These are phyloP conservation scores for Exophiala sp. DNA, from an alignment of 2,329 filamentous ascomycete species.

Conservation along the genomic window DNA sequence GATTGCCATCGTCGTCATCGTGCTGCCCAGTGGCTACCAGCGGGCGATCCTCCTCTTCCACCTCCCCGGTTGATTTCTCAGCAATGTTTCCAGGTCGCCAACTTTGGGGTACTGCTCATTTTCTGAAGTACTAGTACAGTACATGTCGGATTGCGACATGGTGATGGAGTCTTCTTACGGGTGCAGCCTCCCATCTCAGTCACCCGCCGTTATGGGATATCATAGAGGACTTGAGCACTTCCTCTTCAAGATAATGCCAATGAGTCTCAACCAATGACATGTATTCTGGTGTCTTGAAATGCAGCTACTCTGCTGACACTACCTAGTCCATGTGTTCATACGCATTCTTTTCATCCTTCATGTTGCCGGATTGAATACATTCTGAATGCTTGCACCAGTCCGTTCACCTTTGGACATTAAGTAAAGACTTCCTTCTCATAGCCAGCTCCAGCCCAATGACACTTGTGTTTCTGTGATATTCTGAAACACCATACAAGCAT, in stretches of 20 bases:
- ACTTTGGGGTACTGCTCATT: not conserved
- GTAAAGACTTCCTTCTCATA: slow-evolving; percentile 9
- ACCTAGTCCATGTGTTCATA: slow-evolving; percentile 12
- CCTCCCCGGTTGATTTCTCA: slow-evolving; percentile 8
- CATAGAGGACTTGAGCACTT: no score
- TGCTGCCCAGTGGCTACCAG: not conserved
- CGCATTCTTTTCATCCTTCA: slow-evolving; percentile 9
- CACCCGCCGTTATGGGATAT: no score
- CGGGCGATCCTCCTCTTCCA: not conserved
- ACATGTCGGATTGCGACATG: no score
- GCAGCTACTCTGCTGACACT: slow-evolving; percentile 17
- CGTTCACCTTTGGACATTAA: not conserved
- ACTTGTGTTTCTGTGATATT: slow-evolving; percentile 19
- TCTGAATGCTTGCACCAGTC: slow-evolving; percentile 2
- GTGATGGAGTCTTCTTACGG: no score
- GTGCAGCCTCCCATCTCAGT: no score
- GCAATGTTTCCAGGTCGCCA: slow-evolving; percentile 4
- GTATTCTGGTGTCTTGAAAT: slow-evolving; percentile 4
- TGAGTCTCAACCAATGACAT: slow-evolving; percentile 4
- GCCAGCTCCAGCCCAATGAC: slow-evolving; percentile 6
- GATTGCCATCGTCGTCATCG: not conserved
- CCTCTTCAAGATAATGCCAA: no score
- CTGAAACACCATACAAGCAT: slow-evolving; percentile 17
- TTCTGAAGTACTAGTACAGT: no score
- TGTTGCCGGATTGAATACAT: slow-evolving; percentile 13